These are phyloP conservation scores for Perilla frutescens DNA, from an alignment of 257 asterid species.

Conservation along the genomic window DNA sequence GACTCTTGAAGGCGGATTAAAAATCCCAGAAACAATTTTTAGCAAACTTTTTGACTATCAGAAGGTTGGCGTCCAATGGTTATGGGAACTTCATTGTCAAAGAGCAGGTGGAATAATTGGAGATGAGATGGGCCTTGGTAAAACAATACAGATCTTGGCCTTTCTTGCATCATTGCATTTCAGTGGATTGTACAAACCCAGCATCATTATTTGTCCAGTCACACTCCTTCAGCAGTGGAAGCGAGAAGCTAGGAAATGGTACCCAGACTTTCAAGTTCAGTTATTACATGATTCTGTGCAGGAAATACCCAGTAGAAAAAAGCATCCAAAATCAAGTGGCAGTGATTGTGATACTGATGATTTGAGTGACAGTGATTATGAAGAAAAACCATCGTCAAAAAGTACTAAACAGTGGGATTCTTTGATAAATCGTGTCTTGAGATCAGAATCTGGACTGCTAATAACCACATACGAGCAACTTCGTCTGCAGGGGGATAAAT, in stretches of 20 bases:
- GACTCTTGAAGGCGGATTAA: slow-evolving; percentile 92
- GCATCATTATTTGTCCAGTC: slow-evolving; percentile 91
- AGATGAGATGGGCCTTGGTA: slow-evolving; percentile 99
- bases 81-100: slow-evolving; percentile 99
- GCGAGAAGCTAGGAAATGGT: slow-evolving; percentile 94
- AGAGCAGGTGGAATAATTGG: slow-evolving; percentile 97
- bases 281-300: slow-evolving; percentile 91
- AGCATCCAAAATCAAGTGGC: slow-evolving; percentile 55
- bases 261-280: slow-evolving; percentile 79
- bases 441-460: slow-evolving; percentile 83
- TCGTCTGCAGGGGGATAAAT: slow-evolving; percentile 73
- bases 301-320: slow-evolving; percentile 58
- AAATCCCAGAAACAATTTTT: slow-evolving; percentile 75
- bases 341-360: slow-evolving; percentile 80
- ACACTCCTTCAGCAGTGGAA: slow-evolving; percentile 94
- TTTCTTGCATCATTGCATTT: slow-evolving; percentile 93
- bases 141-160: slow-evolving; percentile 86
- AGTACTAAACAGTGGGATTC: slow-evolving; percentile 74
- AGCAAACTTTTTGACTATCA: slow-evolving; percentile 87
- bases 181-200: slow-evolving; percentile 88
- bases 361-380: slow-evolving; percentile 55
- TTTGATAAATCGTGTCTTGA: slow-evolving; percentile 74
- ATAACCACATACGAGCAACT: slow-evolving; percentile 97
- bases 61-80: slow-evolving; percentile 98
- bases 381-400: slow-evolving; percentile 55